Base-by-base conservation (phyloP, 305 asterid species). In the Fraxinus greggii region DNA sequence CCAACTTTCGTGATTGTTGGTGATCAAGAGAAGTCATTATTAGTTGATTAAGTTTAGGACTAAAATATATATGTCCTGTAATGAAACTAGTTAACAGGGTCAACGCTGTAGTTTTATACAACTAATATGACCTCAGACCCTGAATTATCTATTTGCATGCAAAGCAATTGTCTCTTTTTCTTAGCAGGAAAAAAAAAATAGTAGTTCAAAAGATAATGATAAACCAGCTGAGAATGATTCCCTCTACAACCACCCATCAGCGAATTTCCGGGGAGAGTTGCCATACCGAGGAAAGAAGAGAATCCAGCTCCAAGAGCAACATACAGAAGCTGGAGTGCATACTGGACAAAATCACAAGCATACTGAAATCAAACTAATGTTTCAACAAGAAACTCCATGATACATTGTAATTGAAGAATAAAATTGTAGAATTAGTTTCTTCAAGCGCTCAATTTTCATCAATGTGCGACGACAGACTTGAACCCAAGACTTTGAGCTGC, bases 271-370 rank as follows among this genome's bases (percentile, higher is more conserved):
- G 69, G 15, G 24, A 31, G 26, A 81, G 56, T 74, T 45, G 7
- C 21, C 87, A 4, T 88, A 94, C 97, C 98, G 3, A 92, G 74
- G 61, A 93, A 94, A 38, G 97, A 91, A 56, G 94, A 87, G 29
- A 87, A 40, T 81, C 97, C 98, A 76, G 92, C 91, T 77, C 89
- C 96, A 70, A 90, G 29, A 75, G 95, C 95, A 75, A 94, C 89
- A 78, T 59, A 92, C 40, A 94, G 90, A 86, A 94, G 82, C 89
- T 93, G 87, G 83, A 91, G 79, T 10, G 97, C 84, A 72, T 85
- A 92, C 98, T 94, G 86, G 85, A 84, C 32, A 48, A 84, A 72
- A 3, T 54, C 67, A 83, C 2, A 81, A 35, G 2, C 31, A 40
- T n/a, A 63, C 13, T 63, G 33, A 63, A 23, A 63, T 63, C 72